Conservation (phyloP, 2,329 filamentous ascomycete genomes). For the Monilinia polystroma region DNA sequence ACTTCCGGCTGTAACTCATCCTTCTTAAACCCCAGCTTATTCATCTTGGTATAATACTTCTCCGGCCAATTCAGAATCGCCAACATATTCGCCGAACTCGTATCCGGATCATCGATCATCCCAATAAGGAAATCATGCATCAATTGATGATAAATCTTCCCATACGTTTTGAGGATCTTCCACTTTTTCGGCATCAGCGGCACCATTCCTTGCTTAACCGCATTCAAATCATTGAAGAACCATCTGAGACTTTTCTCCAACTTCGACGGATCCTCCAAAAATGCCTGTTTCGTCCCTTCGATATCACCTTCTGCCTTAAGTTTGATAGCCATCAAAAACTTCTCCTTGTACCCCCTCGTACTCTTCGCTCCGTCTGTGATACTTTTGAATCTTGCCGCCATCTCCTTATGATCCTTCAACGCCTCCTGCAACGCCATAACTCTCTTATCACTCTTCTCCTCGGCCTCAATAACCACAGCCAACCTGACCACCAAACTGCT, state of each 20-base stretch:
- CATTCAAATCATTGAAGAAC: constrained; percentile 98
- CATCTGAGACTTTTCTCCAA: constrained; percentile 88
- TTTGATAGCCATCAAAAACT: constrained; percentile 74
- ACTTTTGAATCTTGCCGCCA: constrained; percentile 89
- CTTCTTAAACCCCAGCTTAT: constrained; percentile 76
- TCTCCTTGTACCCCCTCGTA: constrained; percentile 93
- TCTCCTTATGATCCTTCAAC: constrained; percentile 91
- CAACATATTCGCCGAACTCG: constrained; percentile 83
- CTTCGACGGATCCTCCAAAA: constrained; percentile 77
- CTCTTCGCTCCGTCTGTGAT: constrained; percentile 93
- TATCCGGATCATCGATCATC: constrained; percentile 78
- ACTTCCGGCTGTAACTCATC: constrained; percentile 81
- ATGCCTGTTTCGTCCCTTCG: constrained; percentile 61
- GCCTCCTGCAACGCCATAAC: constrained; percentile 91
- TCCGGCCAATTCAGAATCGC: constrained; percentile 93
- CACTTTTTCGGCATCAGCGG: constrained; percentile 92
- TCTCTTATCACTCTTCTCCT: constrained; percentile 94
- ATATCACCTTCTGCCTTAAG: constrained; percentile 62
- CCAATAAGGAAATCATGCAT: constrained; percentile 93
- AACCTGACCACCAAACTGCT: constrained; percentile 86
- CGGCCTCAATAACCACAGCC: constrained; percentile 88
- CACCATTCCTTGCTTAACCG: constrained; percentile 89
- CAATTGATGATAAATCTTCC: constrained; percentile 83
- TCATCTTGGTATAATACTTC: constrained; percentile 96
- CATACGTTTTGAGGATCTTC: constrained; percentile 91